These are phyloP conservation scores for Macroventuria anomochaeta DNA, from an alignment of 2,329 filamentous ascomycete species.

Conservation along the genomic window DNA sequence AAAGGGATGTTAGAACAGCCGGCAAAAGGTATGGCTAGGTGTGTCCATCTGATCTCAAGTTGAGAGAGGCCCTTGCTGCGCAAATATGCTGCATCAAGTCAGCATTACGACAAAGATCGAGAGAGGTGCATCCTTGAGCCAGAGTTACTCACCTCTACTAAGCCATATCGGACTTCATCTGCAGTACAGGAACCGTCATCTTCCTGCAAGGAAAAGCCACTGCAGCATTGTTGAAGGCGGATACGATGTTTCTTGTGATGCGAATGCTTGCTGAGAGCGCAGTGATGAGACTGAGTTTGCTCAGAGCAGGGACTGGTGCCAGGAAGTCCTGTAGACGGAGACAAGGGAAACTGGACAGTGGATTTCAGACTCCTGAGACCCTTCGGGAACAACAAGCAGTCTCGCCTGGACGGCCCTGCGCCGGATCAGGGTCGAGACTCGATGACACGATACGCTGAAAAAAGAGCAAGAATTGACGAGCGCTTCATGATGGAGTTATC, in stretches of 20 bases:
- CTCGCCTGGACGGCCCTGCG: neutral
- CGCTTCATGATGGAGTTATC: constrained; percentile 1
- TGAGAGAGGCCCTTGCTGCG: neutral
- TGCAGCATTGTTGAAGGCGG: neutral
- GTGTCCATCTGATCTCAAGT: neutral
- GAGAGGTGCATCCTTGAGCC: neutral
- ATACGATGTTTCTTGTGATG: neutral
- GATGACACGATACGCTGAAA: neutral
- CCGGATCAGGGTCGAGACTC: neutral
- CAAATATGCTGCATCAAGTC: constrained; percentile 1
- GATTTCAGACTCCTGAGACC: neutral
- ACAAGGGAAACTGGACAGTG: too few species aligned
- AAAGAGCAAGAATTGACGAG: neutral
- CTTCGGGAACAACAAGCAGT: too few species aligned
- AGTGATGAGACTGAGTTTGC: neutral
- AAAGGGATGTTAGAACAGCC: neutral
- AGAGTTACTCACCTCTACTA: neutral
- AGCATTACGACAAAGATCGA: constrained; percentile 5
- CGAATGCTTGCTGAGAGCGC: neutral
- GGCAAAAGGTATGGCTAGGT: neutral
- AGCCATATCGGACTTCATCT: neutral
- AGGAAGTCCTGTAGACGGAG: neutral
- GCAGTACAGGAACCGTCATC: neutral
- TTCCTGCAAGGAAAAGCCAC: neutral
- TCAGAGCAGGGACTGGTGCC: neutral